Conservation (phyloP, 257 asterid genomes). For the Avicennia marina region DNA sequence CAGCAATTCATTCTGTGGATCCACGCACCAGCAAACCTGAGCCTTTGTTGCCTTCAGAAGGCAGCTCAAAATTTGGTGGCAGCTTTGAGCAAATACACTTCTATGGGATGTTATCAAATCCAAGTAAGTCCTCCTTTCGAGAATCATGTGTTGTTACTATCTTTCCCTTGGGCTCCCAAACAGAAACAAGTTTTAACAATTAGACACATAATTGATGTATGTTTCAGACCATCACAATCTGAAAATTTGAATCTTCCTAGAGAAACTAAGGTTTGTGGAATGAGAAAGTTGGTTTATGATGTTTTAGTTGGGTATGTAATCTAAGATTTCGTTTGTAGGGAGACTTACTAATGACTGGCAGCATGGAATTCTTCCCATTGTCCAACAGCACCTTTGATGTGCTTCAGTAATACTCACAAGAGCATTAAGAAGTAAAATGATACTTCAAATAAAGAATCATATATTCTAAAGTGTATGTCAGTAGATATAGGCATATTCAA, state of each 20-base stretch:
- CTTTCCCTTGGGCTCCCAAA: not conserved
- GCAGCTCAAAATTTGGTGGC: conserved; percentile 56
- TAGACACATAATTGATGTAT: not conserved
- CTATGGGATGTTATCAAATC: conserved; percentile 62
- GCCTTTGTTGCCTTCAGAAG: conserved; percentile 60
- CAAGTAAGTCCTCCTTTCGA: conserved; percentile 38
- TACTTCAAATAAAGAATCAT: too few relatives aligned
- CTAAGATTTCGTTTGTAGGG: too few relatives aligned
- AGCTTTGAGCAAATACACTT: conserved; percentile 61
- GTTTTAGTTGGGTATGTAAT: not conserved
- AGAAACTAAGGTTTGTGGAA: not conserved
- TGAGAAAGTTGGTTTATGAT: not conserved
- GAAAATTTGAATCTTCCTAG: not conserved
- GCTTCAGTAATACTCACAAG: too few relatives aligned
- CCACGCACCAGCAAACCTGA: conserved; percentile 53
- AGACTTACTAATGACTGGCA: too few relatives aligned
- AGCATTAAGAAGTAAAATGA: too few relatives aligned
- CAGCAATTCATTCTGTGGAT: conserved; percentile 46
- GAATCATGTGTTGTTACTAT: not conserved
- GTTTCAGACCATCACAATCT: not conserved
- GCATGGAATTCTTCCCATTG: too few relatives aligned
- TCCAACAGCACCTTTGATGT: too few relatives aligned
- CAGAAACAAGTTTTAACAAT: not conserved
- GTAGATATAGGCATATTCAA: too few relatives aligned
- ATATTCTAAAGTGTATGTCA: too few relatives aligned